Conservation (phyloP, 257 asterid species). For the Jacaranda copaia region DNA sequence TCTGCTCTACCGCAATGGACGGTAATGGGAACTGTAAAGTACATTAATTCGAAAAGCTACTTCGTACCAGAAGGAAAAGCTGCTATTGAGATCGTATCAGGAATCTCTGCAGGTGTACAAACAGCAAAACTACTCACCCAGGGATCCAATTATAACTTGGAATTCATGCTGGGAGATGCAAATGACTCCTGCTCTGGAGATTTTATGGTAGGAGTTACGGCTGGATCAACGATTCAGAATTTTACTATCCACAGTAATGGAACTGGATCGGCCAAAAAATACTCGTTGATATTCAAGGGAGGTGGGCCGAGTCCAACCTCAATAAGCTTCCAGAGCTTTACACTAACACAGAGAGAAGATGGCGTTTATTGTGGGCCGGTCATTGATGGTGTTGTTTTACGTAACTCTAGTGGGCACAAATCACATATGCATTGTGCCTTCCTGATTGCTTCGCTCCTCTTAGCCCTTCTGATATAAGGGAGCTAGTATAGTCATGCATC, state of each 20-base stretch:
- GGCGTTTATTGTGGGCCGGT: constrained; percentile 69
- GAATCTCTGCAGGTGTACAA: constrained; percentile 56
- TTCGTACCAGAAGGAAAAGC: constrained; percentile 66
- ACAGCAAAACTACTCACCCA: constrained; percentile 50
- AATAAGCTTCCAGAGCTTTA: constrained; percentile 61
- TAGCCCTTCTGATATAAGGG: constrained; percentile 37
- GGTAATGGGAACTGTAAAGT: constrained; percentile 60
- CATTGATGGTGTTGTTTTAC: constrained; percentile 55
- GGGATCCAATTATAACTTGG: constrained; percentile 51
- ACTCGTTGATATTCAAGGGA: constrained; percentile 49
- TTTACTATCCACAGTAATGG: constrained; percentile 57
- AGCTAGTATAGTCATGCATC: constrained; percentile 11
- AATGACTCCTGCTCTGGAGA: constrained; percentile 67
- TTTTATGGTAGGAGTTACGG: constrained; percentile 55
- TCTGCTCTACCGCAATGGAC: constrained; percentile 71
- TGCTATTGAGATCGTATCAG: constrained; percentile 60
- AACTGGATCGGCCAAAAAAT: constrained; percentile 57
- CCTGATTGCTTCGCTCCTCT: constrained; percentile 38
- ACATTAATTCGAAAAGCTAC: constrained; percentile 52
- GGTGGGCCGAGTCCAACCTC: constrained; percentile 44
- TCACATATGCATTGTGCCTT: constrained; percentile 29
- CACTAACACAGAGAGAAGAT: constrained; percentile 45
- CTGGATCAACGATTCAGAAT: constrained; percentile 59
- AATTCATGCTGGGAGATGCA: constrained; percentile 73
- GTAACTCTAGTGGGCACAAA: constrained; percentile 36